A percentile compares a stretch with the other conserved stretches of the same genome.
Conservation (phyloP, 2,329 filamentous ascomycete species). For the Calonectria pauciramosa region DNA sequence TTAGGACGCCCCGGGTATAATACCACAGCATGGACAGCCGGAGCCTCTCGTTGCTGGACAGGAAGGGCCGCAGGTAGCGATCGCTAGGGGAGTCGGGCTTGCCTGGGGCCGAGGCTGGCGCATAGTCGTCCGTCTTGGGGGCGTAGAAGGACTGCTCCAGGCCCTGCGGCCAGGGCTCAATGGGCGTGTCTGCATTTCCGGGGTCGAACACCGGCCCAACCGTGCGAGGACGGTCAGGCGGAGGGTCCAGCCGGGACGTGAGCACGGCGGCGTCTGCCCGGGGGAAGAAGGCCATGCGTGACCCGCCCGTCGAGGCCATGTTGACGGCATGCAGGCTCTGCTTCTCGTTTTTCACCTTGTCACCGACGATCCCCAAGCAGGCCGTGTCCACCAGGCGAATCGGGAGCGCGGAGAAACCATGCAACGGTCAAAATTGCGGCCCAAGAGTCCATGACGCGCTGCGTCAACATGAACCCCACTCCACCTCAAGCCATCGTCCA, state of each 20-base stretch:
- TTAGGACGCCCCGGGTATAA: conserved; percentile 55
- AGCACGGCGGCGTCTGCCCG: conserved; percentile 44
- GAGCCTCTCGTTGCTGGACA: conserved; percentile 48
- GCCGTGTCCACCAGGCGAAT: not conserved
- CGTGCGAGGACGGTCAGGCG: conserved; percentile 28
- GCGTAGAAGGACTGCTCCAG: conserved; percentile 17
- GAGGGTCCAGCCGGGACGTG: conserved; percentile 27
- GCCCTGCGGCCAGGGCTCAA: conserved; percentile 32
- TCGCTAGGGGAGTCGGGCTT: conserved; percentile 9
- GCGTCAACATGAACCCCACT: not conserved
- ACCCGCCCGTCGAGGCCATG: not conserved
- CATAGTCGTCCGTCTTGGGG: conserved; percentile 22
- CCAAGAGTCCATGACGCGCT: not conserved
- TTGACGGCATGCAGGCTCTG: not conserved
- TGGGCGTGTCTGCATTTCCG: conserved; percentile 23
- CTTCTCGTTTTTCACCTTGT: not conserved
- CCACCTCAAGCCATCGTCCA: not conserved
- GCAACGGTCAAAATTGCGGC: not conserved
- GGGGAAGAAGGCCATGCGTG: conserved; percentile 40
- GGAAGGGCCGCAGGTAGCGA: conserved; percentile 40
- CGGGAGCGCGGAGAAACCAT: not conserved
- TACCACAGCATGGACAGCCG: conserved; percentile 57
- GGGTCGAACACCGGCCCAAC: conserved; percentile 41
- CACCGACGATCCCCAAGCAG: not conserved
- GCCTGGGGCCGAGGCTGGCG: conserved; percentile 28